Conservation (phyloP, 225 moss, liverwort and hornwort genomes). For the Polytrichum formosum region DNA sequence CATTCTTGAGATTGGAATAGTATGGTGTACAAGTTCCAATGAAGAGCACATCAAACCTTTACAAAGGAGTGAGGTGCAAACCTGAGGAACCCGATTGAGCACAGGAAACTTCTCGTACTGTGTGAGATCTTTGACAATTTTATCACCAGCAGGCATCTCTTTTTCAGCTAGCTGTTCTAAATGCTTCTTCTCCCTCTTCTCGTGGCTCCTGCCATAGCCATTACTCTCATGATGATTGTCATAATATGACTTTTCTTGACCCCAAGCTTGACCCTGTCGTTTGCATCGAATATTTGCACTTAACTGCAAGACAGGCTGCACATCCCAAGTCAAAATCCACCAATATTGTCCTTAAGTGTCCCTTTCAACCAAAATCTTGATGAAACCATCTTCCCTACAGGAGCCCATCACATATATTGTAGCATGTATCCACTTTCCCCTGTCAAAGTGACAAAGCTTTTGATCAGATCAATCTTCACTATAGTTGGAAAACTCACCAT, state of each 20-base stretch:
- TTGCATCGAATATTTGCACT: conserved; percentile 67
- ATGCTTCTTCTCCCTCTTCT: conserved; percentile 14
- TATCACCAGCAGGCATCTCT: conserved; percentile 9
- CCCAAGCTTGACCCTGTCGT: conserved; percentile 96
- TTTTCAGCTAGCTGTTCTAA: conserved; percentile 17
- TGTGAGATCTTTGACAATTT: conserved; percentile 13
- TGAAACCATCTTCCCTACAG: too few species aligned
- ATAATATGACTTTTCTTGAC: conserved; percentile 57
- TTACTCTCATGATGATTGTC: conserved; percentile 33
- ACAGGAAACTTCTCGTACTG: conserved; percentile 55
- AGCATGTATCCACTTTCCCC: too few species aligned
- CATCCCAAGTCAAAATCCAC: background rate
- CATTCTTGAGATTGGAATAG: too few species aligned
- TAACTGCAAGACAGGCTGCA: conserved; percentile 54
- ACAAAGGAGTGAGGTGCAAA: conserved; percentile 18
- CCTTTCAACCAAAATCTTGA: too few species aligned
- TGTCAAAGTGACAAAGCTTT: too few species aligned
- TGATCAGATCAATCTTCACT: background rate
- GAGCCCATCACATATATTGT: too few species aligned
- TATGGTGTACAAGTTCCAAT: too few species aligned
- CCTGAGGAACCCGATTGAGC: conserved; percentile 55
- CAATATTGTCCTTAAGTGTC: too few species aligned
- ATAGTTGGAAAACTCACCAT: conserved; percentile 22
- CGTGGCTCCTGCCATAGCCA: conserved; percentile 21
- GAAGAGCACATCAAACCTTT: background rate